Conservation (phyloP, 345 rosid species). For the Abelmoschus esculentus region DNA sequence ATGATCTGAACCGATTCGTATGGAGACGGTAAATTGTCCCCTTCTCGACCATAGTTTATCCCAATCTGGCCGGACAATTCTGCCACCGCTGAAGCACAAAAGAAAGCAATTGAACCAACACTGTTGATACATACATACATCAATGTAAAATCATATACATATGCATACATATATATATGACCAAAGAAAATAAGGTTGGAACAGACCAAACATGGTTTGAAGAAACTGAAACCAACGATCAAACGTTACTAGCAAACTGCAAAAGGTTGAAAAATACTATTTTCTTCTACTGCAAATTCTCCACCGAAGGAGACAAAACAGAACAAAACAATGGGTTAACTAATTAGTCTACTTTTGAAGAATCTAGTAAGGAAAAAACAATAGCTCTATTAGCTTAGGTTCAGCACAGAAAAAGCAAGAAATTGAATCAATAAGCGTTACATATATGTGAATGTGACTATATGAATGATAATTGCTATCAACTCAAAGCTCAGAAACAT, state of each 20-base stretch:
- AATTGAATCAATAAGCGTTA: neutral
- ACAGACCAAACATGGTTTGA: too few relatives aligned
- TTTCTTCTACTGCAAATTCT: neutral
- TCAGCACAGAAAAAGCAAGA: neutral
- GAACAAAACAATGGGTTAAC: neutral
- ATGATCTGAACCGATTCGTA: slow-evolving; percentile 37
- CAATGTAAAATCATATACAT: too few relatives aligned
- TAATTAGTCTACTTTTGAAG: neutral
- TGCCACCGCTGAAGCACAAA: slow-evolving; percentile 29
- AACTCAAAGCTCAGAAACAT: neutral
- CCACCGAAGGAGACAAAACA: neutral
- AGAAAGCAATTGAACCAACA: slow-evolving; percentile 15
- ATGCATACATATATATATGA: neutral
- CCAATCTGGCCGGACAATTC: slow-evolving; percentile 50
- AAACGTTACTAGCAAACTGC: neutral
- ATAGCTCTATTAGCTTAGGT: slow-evolving; percentile 11
- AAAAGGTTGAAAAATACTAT: neutral
- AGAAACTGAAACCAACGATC: neutral
- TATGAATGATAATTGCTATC: neutral
- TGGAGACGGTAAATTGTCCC: slow-evolving; percentile 62
- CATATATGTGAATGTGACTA: too few relatives aligned
- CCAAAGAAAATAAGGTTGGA: too few relatives aligned
- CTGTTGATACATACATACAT: neutral
- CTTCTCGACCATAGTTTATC: slow-evolving; percentile 72
- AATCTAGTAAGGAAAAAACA: neutral